Evolutionary conservation across 257 asterid genomes (phyloP).

Genomic region (Capsicum rhomboideum): DNA sequence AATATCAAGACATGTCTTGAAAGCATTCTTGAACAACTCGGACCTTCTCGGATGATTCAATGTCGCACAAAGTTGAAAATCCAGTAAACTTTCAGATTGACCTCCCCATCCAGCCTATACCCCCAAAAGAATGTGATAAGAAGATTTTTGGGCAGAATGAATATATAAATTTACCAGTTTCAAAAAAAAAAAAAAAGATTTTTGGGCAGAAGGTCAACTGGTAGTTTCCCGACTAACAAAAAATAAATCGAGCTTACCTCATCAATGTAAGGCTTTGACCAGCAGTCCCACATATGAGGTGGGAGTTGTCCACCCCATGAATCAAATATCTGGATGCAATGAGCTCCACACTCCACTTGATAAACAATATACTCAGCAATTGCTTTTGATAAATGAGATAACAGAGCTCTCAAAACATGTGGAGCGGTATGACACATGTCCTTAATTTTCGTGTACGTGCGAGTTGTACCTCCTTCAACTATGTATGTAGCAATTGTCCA

Average conservation of each 20-base stretch:
- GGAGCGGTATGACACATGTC: slow-evolving; percentile 80
- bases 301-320: slow-evolving; percentile 82
- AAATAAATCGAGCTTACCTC: slow-evolving; percentile 44
- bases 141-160: not conserved
- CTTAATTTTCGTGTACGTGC: slow-evolving; percentile 76
- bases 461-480: slow-evolving; percentile 91
- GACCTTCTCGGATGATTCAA: not conserved
- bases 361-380: slow-evolving; percentile 35
- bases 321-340: slow-evolving; percentile 88
- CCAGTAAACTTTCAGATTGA: not conserved
- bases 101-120: not conserved
- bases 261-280: slow-evolving; percentile 91
- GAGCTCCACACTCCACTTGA: slow-evolving; percentile 96
- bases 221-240: not conserved
- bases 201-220: not conserved
- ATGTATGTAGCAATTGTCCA: slow-evolving; percentile 98
- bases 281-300: slow-evolving; percentile 69
- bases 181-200: no score
- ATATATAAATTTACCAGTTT: no score
- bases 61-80: not conserved
- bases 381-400: slow-evolving; percentile 77
- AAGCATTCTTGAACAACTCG: not conserved
- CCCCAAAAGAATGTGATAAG: not conserved
- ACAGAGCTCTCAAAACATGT: slow-evolving; percentile 44
- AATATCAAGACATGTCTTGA: no score